Evolutionary conservation across 2,329 filamentous ascomycete genomes (phyloP).

Genomic region (Colletotrichum simmondsii): DNA sequence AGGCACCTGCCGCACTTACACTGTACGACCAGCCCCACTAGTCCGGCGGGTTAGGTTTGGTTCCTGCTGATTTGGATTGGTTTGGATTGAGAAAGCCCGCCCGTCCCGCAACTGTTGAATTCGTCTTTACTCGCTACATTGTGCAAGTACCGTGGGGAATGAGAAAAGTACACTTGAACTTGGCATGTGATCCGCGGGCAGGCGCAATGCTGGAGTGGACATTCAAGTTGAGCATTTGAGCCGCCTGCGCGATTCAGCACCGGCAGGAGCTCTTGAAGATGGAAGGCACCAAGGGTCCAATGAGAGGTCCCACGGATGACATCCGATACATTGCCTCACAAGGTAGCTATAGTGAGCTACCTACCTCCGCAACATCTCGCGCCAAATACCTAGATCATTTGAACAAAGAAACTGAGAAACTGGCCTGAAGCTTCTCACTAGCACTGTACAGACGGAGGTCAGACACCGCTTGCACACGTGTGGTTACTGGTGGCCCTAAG

Average conservation of each 20-base stretch:
- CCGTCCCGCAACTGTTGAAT: conserved; percentile 21
- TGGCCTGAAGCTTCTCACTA: not conserved
- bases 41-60: conserved; percentile 3
- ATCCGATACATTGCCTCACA: not conserved
- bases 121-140: not conserved
- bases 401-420: not conserved
- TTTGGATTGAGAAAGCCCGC: conserved; percentile 20
- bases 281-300: not conserved
- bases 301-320: not conserved
- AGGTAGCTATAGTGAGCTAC: no score
- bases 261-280: not conserved
- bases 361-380: no score
- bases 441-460: conserved; percentile 15
- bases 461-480: not conserved
- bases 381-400: no score
- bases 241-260: not conserved
- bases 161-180: not conserved
- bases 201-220: no score
- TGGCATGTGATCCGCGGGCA: conserved; percentile 1
- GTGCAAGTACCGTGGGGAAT: not conserved
- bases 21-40: conserved; percentile 11
- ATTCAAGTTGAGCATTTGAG: not conserved
- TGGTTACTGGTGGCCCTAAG: conserved; percentile 6
- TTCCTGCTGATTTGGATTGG: not conserved
- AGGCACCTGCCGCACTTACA: not conserved